Percentiles rank a stretch among this genome's conserved stretches.
Conservation (phyloP, 306 rosid species). For the Hippophae rhamnoides region DNA sequence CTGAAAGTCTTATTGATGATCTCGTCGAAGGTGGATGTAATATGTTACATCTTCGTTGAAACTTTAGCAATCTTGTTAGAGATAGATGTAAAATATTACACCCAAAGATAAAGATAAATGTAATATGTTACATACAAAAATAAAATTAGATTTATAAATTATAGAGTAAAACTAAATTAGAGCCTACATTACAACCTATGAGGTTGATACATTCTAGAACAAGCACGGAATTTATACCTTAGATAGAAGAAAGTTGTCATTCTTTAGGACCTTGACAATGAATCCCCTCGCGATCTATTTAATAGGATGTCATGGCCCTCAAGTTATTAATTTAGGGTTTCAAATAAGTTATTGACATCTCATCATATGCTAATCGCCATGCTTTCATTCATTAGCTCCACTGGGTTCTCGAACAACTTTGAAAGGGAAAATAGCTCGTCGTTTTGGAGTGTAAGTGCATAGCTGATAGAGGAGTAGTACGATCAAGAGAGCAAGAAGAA, state of each 20-base stretch:
- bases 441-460: conserved; percentile 38
- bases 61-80: too few relatives aligned
- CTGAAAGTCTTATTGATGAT: too few relatives aligned
- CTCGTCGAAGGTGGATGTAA: too few relatives aligned
- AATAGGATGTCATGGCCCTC: conserved; percentile 62
- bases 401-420: conserved; percentile 54
- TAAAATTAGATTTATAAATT: too few relatives aligned
- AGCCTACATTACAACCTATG: conserved; percentile 21
- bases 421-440: conserved; percentile 42
- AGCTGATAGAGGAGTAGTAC: too few relatives aligned
- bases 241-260: conserved; percentile 55
- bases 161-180: not conserved
- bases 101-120: too few relatives aligned
- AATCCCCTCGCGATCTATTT: conserved; percentile 77
- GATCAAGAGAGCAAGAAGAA: too few relatives aligned
- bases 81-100: too few relatives aligned
- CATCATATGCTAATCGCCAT: conserved; percentile 84
- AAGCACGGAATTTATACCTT: conserved; percentile 42
- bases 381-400: conserved; percentile 63
- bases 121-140: too few relatives aligned
- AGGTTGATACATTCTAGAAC: conserved; percentile 72
- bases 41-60: too few relatives aligned
- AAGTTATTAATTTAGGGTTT: conserved; percentile 39
- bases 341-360: conserved; percentile 56
- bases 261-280: conserved; percentile 92